Conservation (phyloP, 108 stramenopile genomes). For the Cyclotella kingstonii region DNA sequence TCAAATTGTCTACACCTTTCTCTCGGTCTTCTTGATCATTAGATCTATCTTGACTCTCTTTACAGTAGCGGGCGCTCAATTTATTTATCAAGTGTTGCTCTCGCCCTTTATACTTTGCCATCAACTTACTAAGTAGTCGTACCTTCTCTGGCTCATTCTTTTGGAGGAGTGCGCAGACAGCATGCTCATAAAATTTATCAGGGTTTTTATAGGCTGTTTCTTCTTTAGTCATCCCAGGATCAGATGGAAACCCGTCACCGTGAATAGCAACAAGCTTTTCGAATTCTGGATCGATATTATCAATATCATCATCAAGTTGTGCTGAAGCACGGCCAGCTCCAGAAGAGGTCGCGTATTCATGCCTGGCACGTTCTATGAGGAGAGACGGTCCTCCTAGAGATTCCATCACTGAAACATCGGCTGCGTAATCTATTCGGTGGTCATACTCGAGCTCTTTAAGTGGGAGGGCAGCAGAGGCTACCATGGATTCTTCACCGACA, state of each 20-base stretch:
- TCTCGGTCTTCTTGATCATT: constrained; percentile 7
- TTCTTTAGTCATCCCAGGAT: constrained; percentile 65
- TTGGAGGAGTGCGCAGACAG: constrained; percentile 64
- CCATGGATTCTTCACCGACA: constrained; percentile 55
- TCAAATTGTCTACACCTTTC: not conserved
- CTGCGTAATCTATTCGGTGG: constrained; percentile 67
- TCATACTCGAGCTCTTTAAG: constrained; percentile 80
- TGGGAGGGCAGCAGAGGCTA: constrained; percentile 40
- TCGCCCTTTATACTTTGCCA: constrained; percentile 82
- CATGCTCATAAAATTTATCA: constrained; percentile 72
- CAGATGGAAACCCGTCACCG: constrained; percentile 63
- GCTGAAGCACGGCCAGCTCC: constrained; percentile 23
- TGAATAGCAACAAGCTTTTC: constrained; percentile 57
- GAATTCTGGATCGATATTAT: constrained; percentile 42
- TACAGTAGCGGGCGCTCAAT: constrained; percentile 74
- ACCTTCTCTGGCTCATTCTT: constrained; percentile 89
- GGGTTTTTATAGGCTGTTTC: constrained; percentile 77
- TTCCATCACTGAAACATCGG: constrained; percentile 89
- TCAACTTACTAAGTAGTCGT: constrained; percentile 74
- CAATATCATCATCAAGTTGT: constrained; percentile 30
- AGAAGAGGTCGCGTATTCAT: constrained; percentile 24
- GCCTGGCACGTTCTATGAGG: constrained; percentile 72
- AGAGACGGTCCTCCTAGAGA: constrained; percentile 83
- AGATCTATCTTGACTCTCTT: constrained; percentile 41
- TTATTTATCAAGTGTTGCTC: constrained; percentile 86